A percentile compares a stretch with the other conserved stretches of the same genome.
phyloP scores from a whole-genome alignment of 2,329 filamentous ascomycete species.

The Phyllosticta citrichinensis region DNA sequence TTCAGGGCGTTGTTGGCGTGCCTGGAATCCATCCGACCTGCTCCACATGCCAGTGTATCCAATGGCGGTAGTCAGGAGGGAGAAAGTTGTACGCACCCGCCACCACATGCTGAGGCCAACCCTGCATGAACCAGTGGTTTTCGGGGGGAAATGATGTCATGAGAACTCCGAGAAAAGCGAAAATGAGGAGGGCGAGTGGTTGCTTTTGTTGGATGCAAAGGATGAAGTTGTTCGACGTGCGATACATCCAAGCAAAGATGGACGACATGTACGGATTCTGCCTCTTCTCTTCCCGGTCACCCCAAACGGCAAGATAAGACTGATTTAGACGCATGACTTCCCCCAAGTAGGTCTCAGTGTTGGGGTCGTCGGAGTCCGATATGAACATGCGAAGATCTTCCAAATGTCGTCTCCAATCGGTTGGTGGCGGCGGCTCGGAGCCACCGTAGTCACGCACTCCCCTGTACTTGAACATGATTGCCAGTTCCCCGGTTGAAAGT shows the following conservation, averaged over 20 bases:
- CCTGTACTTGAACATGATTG: not conserved
- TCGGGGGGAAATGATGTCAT: not conserved
- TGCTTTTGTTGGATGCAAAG: slow-evolving; percentile 6
- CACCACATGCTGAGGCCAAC: slow-evolving; percentile 10
- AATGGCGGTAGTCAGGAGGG: slow-evolving; percentile 1
- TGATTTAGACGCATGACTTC: not conserved
- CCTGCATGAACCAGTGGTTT: slow-evolving; percentile 6
- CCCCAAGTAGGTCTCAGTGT: not conserved
- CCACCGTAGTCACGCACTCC: not conserved
- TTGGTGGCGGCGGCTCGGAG: not conserved
- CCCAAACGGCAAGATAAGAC: not conserved
- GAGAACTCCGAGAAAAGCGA: not conserved
- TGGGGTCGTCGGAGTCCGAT: not conserved
- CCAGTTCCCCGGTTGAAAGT: not conserved
- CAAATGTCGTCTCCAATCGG: not conserved
- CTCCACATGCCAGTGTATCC: slow-evolving; percentile 10
- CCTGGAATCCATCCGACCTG: slow-evolving; percentile 6
- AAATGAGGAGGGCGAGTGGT: slow-evolving; percentile 3
- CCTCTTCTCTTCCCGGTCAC: not conserved
- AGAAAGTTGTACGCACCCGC: not conserved
- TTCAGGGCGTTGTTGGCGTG: not conserved
- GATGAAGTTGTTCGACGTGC: slow-evolving; percentile 1
- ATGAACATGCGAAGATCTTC: not conserved
- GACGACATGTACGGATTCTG: not conserved
- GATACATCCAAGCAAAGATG: slow-evolving; percentile 2